These are phyloP conservation scores for Aspergillus transmontanensis DNA, from an alignment of 2,329 filamentous ascomycete species.

Conservation along the genomic window DNA sequence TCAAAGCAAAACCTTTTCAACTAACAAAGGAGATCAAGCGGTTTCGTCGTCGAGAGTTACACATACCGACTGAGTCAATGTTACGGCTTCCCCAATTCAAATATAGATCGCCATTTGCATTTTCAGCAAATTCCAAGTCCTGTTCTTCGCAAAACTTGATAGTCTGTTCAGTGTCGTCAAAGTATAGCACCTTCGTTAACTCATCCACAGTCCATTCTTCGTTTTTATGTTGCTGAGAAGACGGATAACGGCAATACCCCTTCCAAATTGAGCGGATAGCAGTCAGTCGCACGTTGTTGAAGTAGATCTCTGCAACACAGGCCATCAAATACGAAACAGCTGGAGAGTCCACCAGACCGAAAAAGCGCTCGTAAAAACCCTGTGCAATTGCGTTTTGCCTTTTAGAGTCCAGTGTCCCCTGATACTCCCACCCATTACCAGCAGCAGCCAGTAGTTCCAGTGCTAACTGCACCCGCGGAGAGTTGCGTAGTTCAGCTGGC, in stretches of 20 bases:
- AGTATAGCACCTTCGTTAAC: constrained; percentile 55
- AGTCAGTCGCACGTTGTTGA: constrained; percentile 60
- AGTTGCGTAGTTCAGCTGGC: constrained; percentile 52
- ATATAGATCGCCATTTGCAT: constrained; percentile 50
- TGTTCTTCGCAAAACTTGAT: constrained; percentile 57
- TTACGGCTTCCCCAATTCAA: constrained; percentile 52
- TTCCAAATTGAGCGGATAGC: constrained; percentile 59
- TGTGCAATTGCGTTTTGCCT: constrained; percentile 57
- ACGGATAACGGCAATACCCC: constrained; percentile 51
- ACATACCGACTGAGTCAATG: constrained; percentile 53
- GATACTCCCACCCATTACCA: constrained; percentile 54
- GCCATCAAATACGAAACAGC: constrained; percentile 64
- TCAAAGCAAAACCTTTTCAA: constrained; percentile 1
- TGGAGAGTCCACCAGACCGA: constrained; percentile 57
- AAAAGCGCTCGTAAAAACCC: constrained; percentile 61
- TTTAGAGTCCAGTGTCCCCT: constrained; percentile 54
- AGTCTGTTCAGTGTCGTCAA: constrained; percentile 59
- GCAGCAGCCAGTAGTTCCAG: constrained; percentile 60
- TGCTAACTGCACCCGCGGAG: constrained; percentile 58
- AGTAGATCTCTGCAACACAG: constrained; percentile 65
- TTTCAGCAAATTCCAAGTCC: constrained; percentile 53
- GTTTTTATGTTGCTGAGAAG: constrained; percentile 52
- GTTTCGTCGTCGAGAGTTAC: constrained; percentile 13
- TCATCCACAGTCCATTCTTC: constrained; percentile 60
- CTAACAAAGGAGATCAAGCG: constrained; percentile 21